A percentile compares a stretch with the other conserved stretches of the same genome.
Conservation (phyloP, 2,329 filamentous ascomycete species). For the Stachybotrys elegans region DNA sequence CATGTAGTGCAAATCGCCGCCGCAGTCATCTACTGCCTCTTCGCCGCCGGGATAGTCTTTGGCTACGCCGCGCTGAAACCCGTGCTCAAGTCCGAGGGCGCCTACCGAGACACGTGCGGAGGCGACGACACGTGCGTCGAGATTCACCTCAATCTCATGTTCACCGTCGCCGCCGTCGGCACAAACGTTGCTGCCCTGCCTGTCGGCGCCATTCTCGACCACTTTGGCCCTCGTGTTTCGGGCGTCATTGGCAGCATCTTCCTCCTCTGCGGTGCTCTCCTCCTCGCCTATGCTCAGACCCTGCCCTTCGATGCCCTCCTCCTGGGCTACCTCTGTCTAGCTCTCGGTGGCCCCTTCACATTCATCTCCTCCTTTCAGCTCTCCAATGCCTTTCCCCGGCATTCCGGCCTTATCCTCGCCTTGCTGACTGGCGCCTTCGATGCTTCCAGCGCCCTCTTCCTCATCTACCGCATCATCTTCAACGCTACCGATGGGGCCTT, state of each 20-base stretch:
- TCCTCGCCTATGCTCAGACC: constrained; percentile 62
- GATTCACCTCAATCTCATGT: constrained; percentile 79
- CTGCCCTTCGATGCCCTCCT: constrained; percentile 67
- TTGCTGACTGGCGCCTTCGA: constrained; percentile 79
- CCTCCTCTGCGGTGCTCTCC: constrained; percentile 62
- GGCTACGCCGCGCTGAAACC: constrained; percentile 84
- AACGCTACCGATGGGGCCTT: constrained; percentile 51
- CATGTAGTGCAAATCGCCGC: constrained; percentile 21
- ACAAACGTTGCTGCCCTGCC: constrained; percentile 85
- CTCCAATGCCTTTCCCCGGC: constrained; percentile 74
- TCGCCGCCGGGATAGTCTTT: constrained; percentile 76
- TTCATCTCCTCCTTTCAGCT: constrained; percentile 83
- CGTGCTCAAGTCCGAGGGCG: constrained; percentile 66
- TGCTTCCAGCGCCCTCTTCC: constrained; percentile 72
- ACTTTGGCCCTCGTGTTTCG: constrained; percentile 72
- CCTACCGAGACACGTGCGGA: constrained; percentile 61
- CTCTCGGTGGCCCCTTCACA: constrained; percentile 73
- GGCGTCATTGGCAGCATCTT: constrained; percentile 65
- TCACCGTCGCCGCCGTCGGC: constrained; percentile 80
- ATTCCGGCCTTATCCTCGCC: constrained; percentile 75
- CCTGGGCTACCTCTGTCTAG: constrained; percentile 69
- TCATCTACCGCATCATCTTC: constrained; percentile 68
- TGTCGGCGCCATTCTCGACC: constrained; percentile 79
- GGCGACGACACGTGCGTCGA: constrained; percentile 37
- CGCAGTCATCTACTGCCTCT: constrained; percentile 48